Evolutionary conservation across 805 yeast genomes (phyloP).

Genomic region (Candida nanaspora): DNA sequence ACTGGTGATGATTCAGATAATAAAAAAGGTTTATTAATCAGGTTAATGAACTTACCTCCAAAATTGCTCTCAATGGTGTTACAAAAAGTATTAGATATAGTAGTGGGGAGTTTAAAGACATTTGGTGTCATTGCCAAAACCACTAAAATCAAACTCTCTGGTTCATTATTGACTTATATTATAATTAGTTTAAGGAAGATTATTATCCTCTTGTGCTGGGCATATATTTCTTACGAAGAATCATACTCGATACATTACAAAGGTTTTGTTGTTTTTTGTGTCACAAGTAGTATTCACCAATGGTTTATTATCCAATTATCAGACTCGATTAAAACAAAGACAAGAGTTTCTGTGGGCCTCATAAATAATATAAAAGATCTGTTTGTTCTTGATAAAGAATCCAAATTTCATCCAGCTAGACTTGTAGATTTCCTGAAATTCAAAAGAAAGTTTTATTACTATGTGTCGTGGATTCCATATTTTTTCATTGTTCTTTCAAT

Average conservation of each 20-base stretch:
- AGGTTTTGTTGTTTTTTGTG: constrained; percentile 18
- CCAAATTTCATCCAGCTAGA: not conserved
- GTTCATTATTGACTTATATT: constrained; percentile 16
- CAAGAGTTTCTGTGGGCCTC: not conserved
- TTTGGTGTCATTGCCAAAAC: not conserved
- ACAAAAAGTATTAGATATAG: constrained; percentile 5
- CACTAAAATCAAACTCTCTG: constrained; percentile 3
- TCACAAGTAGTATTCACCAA: constrained; percentile 18
- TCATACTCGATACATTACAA: constrained; percentile 20
- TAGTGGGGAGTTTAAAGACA: constrained; percentile 2
- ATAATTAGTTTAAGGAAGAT: constrained; percentile 21
- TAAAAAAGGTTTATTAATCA: constrained; percentile 12
- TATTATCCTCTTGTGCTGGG: constrained; percentile 19
- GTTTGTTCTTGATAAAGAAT: not conserved
- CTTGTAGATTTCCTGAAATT: constrained; percentile 4
- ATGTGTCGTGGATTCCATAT: constrained; percentile 3
- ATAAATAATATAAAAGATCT: not conserved
- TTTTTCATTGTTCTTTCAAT: constrained; percentile 8
- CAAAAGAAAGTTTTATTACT: constrained; percentile 12
- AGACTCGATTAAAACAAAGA: constrained; percentile 2
- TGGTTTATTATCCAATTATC: constrained; percentile 17
- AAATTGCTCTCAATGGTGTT: constrained; percentile 15
- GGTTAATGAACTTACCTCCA: constrained; percentile 16
- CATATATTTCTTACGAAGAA: constrained; percentile 21
- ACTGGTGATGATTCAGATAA: not conserved